Conservation (phyloP, 441 rosid species). For the Populus trichocarpa region DNA sequence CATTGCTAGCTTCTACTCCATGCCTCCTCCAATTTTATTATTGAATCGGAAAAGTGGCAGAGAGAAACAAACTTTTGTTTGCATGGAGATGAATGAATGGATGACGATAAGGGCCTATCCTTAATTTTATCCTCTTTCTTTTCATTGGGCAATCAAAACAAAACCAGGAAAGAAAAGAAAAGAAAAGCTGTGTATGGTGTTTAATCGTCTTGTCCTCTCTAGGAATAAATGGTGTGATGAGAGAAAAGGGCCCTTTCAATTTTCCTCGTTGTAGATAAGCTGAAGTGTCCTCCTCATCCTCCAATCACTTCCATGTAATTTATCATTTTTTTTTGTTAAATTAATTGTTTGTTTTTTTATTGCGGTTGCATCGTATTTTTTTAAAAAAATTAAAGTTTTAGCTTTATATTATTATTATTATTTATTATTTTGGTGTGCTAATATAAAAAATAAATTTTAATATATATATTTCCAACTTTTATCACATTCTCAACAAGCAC, state of each 20-base stretch:
- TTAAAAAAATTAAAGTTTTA: too few species aligned
- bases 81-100: neutral
- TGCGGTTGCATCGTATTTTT: too few species aligned
- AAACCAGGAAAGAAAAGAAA: neutral
- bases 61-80: too few species aligned
- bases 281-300: slow-evolving; percentile 19
- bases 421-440: too few species aligned
- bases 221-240: neutral
- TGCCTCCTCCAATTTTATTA: too few species aligned
- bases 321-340: too few species aligned
- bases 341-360: rapidly evolving
- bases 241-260: neutral
- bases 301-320: neutral
- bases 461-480: too few species aligned
- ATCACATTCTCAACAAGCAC: rapidly evolving
- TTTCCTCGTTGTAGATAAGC: slow-evolving; percentile 8
- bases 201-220: neutral
- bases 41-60: too few species aligned
- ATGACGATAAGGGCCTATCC: slow-evolving; percentile 2
- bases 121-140: neutral
- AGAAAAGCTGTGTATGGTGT: neutral
- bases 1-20: neutral
- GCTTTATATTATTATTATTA: too few species aligned
- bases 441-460: too few species aligned
- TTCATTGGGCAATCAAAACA: neutral